phyloP scores from a whole-genome alignment of 2,329 filamentous ascomycete genomes.

The Fusarium nelsonii region DNA sequence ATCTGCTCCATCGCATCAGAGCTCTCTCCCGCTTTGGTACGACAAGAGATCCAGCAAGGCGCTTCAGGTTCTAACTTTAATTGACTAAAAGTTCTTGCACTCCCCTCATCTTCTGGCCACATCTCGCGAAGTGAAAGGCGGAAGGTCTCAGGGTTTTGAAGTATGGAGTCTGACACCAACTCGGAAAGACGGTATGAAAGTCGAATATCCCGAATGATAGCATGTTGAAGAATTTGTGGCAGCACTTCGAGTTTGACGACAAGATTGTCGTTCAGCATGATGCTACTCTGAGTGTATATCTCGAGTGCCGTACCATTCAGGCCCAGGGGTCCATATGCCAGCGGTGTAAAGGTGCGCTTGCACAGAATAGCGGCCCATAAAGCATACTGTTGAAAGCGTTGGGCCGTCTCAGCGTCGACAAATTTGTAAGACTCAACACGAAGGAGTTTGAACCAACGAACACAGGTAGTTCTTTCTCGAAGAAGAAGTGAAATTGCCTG shows the following conservation, averaged over 20 bases:
- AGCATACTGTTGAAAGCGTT: constrained; percentile 56
- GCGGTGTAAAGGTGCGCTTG: constrained; percentile 52
- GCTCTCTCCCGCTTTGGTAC: constrained; percentile 9
- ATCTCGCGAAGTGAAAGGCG: constrained; percentile 36
- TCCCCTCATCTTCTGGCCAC: constrained; percentile 40
- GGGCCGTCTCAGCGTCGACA: constrained; percentile 54
- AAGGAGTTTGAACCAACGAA: constrained; percentile 63
- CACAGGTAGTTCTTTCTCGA: constrained; percentile 52
- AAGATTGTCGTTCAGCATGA: constrained; percentile 44
- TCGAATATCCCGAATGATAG: constrained; percentile 42
- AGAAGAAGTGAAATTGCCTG: constrained; percentile 19
- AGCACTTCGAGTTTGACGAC: constrained; percentile 42
- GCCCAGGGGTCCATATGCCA: background rate
- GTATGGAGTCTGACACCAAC: constrained; percentile 23
- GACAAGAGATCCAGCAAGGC: constrained; percentile 36
- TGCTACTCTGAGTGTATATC: constrained; percentile 42
- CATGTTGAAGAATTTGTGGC: constrained; percentile 29
- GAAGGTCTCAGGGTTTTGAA: constrained; percentile 26
- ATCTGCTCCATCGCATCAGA: constrained; percentile 19
- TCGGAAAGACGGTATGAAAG: constrained; percentile 34
- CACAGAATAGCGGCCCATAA: constrained; percentile 70
- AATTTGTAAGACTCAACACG: constrained; percentile 59
- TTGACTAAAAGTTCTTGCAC: constrained; percentile 21
- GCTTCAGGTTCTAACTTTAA: background rate
- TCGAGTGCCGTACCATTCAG: constrained; percentile 32